Evolutionary conservation across 2,329 filamentous ascomycete genomes (phyloP).

Genomic region (Beauveria caledonica): DNA sequence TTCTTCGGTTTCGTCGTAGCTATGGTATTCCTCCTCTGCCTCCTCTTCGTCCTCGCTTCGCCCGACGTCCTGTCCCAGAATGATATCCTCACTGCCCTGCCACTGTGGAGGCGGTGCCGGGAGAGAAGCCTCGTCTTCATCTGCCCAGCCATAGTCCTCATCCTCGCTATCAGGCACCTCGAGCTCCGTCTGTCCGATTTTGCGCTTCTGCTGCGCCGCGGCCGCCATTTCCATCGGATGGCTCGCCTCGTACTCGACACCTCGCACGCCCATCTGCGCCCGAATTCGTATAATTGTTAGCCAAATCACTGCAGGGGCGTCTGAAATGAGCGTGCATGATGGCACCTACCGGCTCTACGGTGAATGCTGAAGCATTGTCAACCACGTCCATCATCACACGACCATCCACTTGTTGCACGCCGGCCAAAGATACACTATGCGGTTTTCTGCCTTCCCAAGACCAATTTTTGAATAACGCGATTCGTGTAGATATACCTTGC

Average conservation of each 20-base stretch:
- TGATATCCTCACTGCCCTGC: constrained; percentile 58
- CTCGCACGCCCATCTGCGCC: constrained; percentile 34
- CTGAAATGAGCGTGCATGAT: not conserved
- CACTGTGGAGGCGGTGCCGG: constrained; percentile 56
- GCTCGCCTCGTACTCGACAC: constrained; percentile 32
- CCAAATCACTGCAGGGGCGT: not conserved
- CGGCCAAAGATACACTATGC: constrained; percentile 48
- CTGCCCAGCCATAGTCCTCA: constrained; percentile 65
- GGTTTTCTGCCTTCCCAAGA: constrained; percentile 39
- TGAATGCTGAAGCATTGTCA: constrained; percentile 40
- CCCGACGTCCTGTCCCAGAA: constrained; percentile 41
- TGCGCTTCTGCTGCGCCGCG: constrained; percentile 48
- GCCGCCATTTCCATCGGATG: constrained; percentile 26
- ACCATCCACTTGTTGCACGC: constrained; percentile 58
- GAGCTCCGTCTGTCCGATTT: constrained; percentile 50
- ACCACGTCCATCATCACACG: constrained; percentile 32
- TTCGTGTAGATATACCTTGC: constrained; percentile 60
- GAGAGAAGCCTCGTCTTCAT: constrained; percentile 54
- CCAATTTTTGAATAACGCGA: constrained; percentile 77
- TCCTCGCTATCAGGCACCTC: constrained; percentile 55
- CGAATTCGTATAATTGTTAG: constrained; percentile 16
- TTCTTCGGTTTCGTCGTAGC: constrained; percentile 15
- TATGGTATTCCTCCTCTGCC: constrained; percentile 17
- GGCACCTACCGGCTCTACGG: constrained; percentile 35
- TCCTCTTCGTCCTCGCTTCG: constrained; percentile 30